Evolutionary conservation across 768 basidiomycete species (phyloP), one percentile per base, ranked within the genome.

Genomic region (Mrakia gelida): DNA sequence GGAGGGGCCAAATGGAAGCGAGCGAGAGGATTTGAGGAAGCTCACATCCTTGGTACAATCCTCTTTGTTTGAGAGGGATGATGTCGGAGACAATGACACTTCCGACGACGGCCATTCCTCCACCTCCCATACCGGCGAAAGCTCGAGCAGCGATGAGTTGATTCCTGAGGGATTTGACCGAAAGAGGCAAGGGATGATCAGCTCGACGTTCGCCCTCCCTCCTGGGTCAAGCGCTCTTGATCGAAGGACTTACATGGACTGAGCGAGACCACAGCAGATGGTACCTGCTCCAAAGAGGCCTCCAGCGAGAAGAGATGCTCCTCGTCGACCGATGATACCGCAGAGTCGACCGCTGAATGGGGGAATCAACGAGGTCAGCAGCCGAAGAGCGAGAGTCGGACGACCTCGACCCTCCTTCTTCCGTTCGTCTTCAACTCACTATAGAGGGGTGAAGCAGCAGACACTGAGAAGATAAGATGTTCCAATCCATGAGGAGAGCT

Each of bases 11-110:
- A 11, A 18, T 5, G 26, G 71, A 10, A 62, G 59, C 28, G 10
- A 30, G 63, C 3, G 30, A 26, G 21, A 59, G 71, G 16, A 28
- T 23, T 62, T 18, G 49, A 68, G 75, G 56, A 75, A 2, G 83
- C 89, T 81, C 86, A 93, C 92, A 94, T 89, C 95, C 95, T 84
- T 98, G 96, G 82, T 94, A 96, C 13, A 96, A 85, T 2, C 94
- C 95, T 74, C 95, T 88, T 79, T 93, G 90, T 82, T 91, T 91
- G 81, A 98, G 84, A 21, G 94, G 93, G 78, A 98, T 91, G 32
- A 97, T 86, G 86, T 98, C 95, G 3, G 45, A 54, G 18, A 79
- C 70, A n/a, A 79, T 72, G 16, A 79, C 73, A n/a, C 59, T 62
- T 23, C 59, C 56, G 10, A 68, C 65, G 56, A 79, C 78, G 32